These are phyloP conservation scores for Parsonsia alboflavescens DNA, from an alignment of 257 asterid species.

Conservation along the genomic window DNA sequence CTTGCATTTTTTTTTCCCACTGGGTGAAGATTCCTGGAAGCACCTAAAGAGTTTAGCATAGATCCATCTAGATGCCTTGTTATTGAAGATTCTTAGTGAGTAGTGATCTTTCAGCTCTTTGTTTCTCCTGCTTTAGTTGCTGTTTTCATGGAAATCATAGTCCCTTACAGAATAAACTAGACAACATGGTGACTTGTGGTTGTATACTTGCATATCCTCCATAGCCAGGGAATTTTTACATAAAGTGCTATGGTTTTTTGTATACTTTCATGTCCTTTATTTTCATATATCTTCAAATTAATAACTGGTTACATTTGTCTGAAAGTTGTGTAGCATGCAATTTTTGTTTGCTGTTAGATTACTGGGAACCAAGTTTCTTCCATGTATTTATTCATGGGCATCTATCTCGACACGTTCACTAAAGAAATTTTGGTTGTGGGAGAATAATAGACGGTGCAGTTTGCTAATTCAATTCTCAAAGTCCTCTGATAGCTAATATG, in stretches of 20 bases:
- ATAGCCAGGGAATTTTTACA: background rate
- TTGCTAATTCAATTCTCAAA: background rate
- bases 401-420: background rate
- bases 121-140: background rate
- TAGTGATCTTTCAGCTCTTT: slow-evolving; percentile 4
- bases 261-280: background rate
- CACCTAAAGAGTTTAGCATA: slow-evolving; percentile 58
- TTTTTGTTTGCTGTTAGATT: background rate
- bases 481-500: background rate
- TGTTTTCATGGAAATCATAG: background rate
- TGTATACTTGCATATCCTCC: background rate
- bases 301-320: background rate
- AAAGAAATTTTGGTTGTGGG: background rate
- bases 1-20: slow-evolving; percentile 14
- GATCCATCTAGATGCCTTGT: slow-evolving; percentile 76
- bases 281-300: background rate
- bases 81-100: slow-evolving; percentile 89
- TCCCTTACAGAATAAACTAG: background rate
- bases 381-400: background rate
- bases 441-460: background rate
- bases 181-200: background rate
- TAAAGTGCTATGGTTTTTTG: background rate
- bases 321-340: background rate
- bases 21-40: slow-evolving; percentile 43
- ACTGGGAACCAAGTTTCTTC: background rate